Base-by-base conservation (phyloP, 371 early-diverging fungal species). In the Rhizopus arrhizus region DNA sequence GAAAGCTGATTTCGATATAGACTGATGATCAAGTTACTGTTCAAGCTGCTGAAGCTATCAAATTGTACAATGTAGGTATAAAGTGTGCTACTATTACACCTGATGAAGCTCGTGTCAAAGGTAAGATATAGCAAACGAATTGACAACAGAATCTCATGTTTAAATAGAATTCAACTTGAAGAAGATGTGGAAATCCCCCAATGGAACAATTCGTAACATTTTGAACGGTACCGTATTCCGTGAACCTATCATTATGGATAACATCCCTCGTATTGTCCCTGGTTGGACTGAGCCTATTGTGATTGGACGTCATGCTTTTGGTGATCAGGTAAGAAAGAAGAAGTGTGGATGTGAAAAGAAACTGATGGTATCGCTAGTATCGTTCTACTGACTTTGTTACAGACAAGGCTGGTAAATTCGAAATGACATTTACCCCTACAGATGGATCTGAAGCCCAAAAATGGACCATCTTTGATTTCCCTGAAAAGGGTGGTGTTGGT, bases 11-110 rank as follows among this genome's bases (percentile, higher is more conserved):
- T 16, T 32, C 53, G 48, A 8, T 45, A 22, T 77, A 92, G 90
- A 98, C 98, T 33, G 78, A 94, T 72, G 98, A 98, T 81, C 87
- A 92, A 81, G 95, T 98, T 51, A 97, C 97, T 34, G 73, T 95
- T 46, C 96, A 97, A 53, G 95, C 98, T 49, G 98, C 98, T 43
- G 90, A 95, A 53, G 97, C 97, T 31, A 97, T 95, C 74, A 84
- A 90, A 67, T 93, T 95, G 85, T 95, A 95, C 85, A 93, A 95
- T 73, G 98, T 96, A 36, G 97, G 95, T 66, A 97, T 98, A 80
- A 98, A 98, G 84, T 98, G 98, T 80, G 98, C 98, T 29, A 98
- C 98, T 49, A 98, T 98, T 74, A 98, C 98, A 13, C 97, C 98
- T 12, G 98, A 98, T 70, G 93, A 93, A 64, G 91, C 86, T 29